Evolutionary conservation across 1,284 basidiomycete species (phyloP).

Genomic region (Ustilago lituana): DNA sequence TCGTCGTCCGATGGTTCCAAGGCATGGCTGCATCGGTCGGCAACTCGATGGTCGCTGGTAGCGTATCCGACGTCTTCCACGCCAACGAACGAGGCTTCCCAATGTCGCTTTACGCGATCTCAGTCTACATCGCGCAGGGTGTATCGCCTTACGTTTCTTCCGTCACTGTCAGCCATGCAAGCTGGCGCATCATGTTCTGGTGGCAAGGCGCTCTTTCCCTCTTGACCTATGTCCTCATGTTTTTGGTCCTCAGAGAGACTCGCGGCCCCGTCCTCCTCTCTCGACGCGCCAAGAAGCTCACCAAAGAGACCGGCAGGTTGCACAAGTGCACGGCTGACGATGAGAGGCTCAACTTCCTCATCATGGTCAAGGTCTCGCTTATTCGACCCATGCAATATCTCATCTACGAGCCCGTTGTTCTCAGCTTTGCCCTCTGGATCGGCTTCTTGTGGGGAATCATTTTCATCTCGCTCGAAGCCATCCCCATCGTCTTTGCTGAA

Average conservation of each 20-base stretch:
- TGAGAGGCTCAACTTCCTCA: slow-evolving; percentile 52
- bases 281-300: slow-evolving; percentile 66
- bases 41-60: slow-evolving; percentile 63
- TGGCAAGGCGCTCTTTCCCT: slow-evolving; percentile 43
- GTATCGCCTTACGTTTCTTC: slow-evolving; percentile 58
- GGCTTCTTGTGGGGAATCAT: slow-evolving; percentile 56
- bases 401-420: slow-evolving; percentile 69
- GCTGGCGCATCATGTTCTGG: slow-evolving; percentile 63
- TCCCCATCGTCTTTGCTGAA: slow-evolving; percentile 59
- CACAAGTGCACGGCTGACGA: slow-evolving; percentile 68
- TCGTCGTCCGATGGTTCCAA: slow-evolving; percentile 66
- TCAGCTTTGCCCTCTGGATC: slow-evolving; percentile 69
- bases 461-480: slow-evolving; percentile 44
- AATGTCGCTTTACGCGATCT: slow-evolving; percentile 68
- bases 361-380: slow-evolving; percentile 64
- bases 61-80: slow-evolving; percentile 64
- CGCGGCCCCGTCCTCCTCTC: slow-evolving; percentile 69
- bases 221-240: slow-evolving; percentile 38
- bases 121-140: slow-evolving; percentile 67
- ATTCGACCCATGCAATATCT: slow-evolving; percentile 65
- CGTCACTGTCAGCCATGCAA: slow-evolving; percentile 53
- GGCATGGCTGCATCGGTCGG: slow-evolving; percentile 64
- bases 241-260: slow-evolving; percentile 63
- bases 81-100: slow-evolving; percentile 67
- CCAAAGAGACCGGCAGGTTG: slow-evolving; percentile 66